Evolutionary conservation across 1,139 yeast species (phyloP).

Genomic region (Suzukiozyma palmioleophila): DNA sequence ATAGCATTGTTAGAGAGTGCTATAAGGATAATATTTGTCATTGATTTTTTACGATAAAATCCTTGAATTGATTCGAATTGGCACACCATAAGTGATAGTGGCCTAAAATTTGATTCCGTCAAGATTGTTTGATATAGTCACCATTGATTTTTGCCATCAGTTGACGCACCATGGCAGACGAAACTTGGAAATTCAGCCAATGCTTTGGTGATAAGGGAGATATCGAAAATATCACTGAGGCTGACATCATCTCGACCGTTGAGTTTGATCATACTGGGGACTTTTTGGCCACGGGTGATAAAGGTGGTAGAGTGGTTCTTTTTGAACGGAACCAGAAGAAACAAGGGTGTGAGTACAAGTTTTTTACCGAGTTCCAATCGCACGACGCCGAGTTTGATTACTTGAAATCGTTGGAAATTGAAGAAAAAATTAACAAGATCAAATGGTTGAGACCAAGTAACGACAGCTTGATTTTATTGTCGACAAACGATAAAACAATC

Average conservation of each 20-base stretch:
- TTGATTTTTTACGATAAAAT: no score
- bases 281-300: slow-evolving; percentile 95
- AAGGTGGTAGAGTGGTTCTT: slow-evolving; percentile 95
- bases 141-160: no score
- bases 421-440: slow-evolving; percentile 95
- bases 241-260: slow-evolving; percentile 95
- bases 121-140: no score
- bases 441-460: slow-evolving; percentile 92
- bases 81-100: no score
- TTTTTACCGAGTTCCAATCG: slow-evolving; percentile 94
- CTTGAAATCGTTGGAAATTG: slow-evolving; percentile 91
- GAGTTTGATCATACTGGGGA: slow-evolving; percentile 96
- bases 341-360: slow-evolving; percentile 78
- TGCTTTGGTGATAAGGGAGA: slow-evolving; percentile 99
- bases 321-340: slow-evolving; percentile 87
- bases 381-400: slow-evolving; percentile 99
- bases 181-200: slow-evolving; percentile 70
- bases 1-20: no score
- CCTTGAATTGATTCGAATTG: no score
- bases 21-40: no score
- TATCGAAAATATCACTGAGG: slow-evolving; percentile 92
- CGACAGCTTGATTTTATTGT: slow-evolving; percentile 80
- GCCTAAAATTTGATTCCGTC: no score
- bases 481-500: slow-evolving; percentile 96
- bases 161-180: slow-evolving; percentile 15